Base-by-base conservation (phyloP, 2,329 filamentous ascomycete genomes). In the Scleromitrula shiraiana region DNA sequence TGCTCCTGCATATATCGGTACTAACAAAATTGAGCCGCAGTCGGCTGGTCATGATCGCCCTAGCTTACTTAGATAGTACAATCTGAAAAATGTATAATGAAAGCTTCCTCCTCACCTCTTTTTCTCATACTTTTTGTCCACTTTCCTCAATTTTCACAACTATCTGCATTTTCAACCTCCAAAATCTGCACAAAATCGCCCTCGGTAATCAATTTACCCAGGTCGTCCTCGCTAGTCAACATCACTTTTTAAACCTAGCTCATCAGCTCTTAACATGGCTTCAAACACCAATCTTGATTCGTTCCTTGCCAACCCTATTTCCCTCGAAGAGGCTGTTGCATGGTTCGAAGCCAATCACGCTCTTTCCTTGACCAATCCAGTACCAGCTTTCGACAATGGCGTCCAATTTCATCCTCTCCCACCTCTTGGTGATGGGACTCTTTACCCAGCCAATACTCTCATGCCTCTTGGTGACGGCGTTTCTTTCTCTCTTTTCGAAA, bases 161-260 rank as follows among this genome's bases (percentile, higher is more conserved):
- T 30, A 12, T 14, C 4, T 22, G 8, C 17, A 2, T 12, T 9
- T 7, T n/a, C 41, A 49, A 43, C 17, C 29, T 38, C 26, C 5
- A 27, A 23, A 14, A 32, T n/a, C 46, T 19, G 36, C 24, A 37
- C n/a, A 50, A 46, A 46, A 43, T 51, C 45, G 27, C 17, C 32
- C 26, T 42, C 27, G 15, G n/a, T 22, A 15, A 42, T 22, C 17
- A 39, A 8, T 15, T 17, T 17, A 43, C 27, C 22, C 7, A 44
- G 37, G 41, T 41, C 49, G 52, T 49, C 49, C 49, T 53, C 50
- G 46, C 51, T 55, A 47, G 37, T 26, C 39, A 15, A 33, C 51
- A 44, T 45, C 40, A 43, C 15, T 51, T 48, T 39, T 27, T 14
- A 45, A 37, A 12, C 35, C 42, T 41, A 32, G 26, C n/a, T n/a